A percentile compares a stretch with the other conserved stretches of the same genome.
Conservation (phyloP, 805 yeast genomes). For the Candida ascalaphidarum region DNA sequence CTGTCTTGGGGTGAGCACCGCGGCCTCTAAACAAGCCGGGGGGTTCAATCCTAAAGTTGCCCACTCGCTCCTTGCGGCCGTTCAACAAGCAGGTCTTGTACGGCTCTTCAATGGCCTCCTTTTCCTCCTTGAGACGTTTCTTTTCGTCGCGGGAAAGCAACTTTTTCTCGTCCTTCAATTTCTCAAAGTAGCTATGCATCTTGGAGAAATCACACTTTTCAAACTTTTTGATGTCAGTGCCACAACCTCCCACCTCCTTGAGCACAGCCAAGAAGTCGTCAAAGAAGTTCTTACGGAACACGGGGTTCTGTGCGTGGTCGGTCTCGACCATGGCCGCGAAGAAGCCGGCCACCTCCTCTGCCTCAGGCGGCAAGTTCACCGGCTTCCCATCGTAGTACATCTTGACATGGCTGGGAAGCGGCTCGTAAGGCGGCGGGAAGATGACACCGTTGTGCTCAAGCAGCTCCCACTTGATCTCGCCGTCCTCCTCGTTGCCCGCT, state of each 20-base stretch:
- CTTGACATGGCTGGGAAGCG: constrained; percentile 71
- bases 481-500: constrained; percentile 51
- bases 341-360: constrained; percentile 96
- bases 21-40: constrained; percentile 95
- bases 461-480: constrained; percentile 76
- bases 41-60: constrained; percentile 91
- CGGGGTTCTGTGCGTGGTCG: constrained; percentile 83
- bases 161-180: constrained; percentile 64
- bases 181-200: constrained; percentile 66
- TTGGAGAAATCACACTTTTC: constrained; percentile 68
- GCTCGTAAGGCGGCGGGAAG: constrained; percentile 89
- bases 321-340: constrained; percentile 82
- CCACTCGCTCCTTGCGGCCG: constrained; percentile 87
- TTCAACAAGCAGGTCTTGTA: constrained; percentile 73
- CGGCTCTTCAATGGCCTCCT: constrained; percentile 70
- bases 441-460: constrained; percentile 85
- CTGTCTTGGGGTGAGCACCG: constrained; percentile 95
- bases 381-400: constrained; percentile 70
- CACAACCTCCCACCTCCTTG: constrained; percentile 61
- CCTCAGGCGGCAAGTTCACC: constrained; percentile 65
- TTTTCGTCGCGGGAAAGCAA: constrained; percentile 64
- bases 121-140: constrained; percentile 61
- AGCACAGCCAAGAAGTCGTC: constrained; percentile 65
- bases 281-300: constrained; percentile 82
- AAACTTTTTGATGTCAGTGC: constrained; percentile 39